Percentiles rank a stretch among this genome's conserved stretches.
phyloP scores from a whole-genome alignment of 2,329 filamentous ascomycete genomes.

The Drechslerella stenobrocha region DNA sequence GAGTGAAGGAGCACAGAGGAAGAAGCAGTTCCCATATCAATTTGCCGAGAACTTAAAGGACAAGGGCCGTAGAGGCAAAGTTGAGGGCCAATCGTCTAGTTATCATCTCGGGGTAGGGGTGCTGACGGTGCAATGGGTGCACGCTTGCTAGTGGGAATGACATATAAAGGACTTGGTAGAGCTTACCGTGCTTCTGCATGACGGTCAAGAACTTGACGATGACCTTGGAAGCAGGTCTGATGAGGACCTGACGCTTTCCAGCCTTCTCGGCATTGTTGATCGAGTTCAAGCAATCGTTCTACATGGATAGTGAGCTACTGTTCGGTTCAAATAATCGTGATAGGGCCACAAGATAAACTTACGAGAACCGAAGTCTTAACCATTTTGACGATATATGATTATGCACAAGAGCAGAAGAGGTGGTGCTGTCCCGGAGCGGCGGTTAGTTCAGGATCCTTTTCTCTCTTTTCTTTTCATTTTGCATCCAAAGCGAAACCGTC shows the following conservation, averaged over 20 bases:
- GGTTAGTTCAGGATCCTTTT: slow-evolving; percentile 48
- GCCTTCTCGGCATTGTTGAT: slow-evolving; percentile 99
- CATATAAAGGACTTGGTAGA: slow-evolving; percentile 11
- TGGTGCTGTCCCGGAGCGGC: slow-evolving; percentile 16
- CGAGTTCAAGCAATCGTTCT: slow-evolving; percentile 93
- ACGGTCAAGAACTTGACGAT: slow-evolving; percentile 99
- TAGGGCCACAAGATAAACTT: neutral
- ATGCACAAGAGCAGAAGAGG: slow-evolving; percentile 16
- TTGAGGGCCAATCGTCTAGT: slow-evolving; percentile 93
- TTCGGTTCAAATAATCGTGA: neutral
- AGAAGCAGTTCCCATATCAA: slow-evolving; percentile 60
- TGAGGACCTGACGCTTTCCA: slow-evolving; percentile 98
- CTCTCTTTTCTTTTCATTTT: slow-evolving; percentile 10
- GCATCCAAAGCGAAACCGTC: slow-evolving; percentile 48
- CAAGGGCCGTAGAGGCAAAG: slow-evolving; percentile 76
- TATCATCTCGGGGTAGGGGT: slow-evolving; percentile 79
- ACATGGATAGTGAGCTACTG: neutral
- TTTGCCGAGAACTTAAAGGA: slow-evolving; percentile 99
- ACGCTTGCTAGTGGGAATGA: slow-evolving; percentile 20
- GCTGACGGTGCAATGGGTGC: slow-evolving; percentile 22
- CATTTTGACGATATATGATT: slow-evolving; percentile 74
- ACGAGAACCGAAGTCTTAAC: slow-evolving; percentile 94
- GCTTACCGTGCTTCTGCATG: slow-evolving; percentile 99
- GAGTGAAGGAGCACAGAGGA: too few relatives aligned
- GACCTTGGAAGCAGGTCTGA: slow-evolving; percentile 98